Base-by-base conservation (phyloP, 768 basidiomycete species). In the Podaxis sp. region DNA sequence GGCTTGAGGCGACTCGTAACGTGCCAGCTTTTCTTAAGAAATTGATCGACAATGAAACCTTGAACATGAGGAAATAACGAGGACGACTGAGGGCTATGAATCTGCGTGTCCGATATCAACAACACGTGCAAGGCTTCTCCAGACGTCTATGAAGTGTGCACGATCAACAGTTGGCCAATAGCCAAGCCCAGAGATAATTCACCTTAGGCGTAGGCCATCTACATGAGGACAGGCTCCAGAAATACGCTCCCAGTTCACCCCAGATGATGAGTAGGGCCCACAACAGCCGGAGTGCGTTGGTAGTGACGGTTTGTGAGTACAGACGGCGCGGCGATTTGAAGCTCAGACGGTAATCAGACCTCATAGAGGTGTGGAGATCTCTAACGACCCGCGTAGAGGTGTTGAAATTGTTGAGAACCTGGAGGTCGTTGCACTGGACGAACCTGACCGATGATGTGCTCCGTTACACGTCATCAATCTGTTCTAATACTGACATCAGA, bases 21-120 rank as follows among this genome's bases (percentile, higher is more conserved):
- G 63, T 79, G 83, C 92, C 92, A 94, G 61, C 82, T 84, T 73
- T 88, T 89, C 65, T 83, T 83, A 64, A 93, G 70, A 69, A 87
- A 87, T 58, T 84, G 65, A 68, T 88, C 79, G 67, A 82, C 80
- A 55, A 87, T 69, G 67, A 78, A 73, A 57, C 82, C 77, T 53
- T 78, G 76, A 66, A 80, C 44, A 6, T 72, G 67, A 22, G 76
- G 74, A 15, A 76, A 69, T 75, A 84, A 84, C 15, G 80, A 76
- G 63, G 77, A 68, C 30, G 74, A 68, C 44, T 79, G 74, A 62
- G 75, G 76, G 53, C 80, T 75, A 28, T 75, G 79, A 13, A 92
- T 79, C 69, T 89, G 90, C 7, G 87, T 82, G 68, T 94, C 92
- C 2, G 90, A 80, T 8, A 91, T 70, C 59, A 94, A 75, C 28